phyloP scores from a whole-genome alignment of 352 stramenopile species.

The Pythium rhizo-oryzae region DNA sequence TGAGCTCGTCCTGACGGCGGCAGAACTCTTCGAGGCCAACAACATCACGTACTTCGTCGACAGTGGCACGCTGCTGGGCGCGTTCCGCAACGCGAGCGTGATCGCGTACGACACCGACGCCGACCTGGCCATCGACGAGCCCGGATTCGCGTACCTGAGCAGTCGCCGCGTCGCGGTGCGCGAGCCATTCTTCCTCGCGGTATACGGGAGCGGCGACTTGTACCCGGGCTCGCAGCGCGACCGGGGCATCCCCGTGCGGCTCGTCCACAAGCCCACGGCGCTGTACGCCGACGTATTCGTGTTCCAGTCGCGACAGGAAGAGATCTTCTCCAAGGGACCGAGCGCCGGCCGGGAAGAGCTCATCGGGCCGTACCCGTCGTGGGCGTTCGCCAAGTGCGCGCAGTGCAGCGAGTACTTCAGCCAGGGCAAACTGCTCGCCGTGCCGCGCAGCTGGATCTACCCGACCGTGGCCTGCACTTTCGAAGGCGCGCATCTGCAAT shows the following conservation, averaged over 20 bases:
- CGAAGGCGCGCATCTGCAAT: constrained; percentile 25
- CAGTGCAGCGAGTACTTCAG: constrained; percentile 3
- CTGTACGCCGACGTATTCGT: constrained; percentile 41
- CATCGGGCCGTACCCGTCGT: constrained; percentile 21
- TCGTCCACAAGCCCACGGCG: constrained; percentile 30
- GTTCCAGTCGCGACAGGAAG: constrained; percentile 23
- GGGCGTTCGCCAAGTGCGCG: constrained; percentile 8
- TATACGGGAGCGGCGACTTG: constrained; percentile 26
- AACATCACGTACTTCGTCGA: constrained; percentile 40
- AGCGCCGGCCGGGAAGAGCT: constrained; percentile 3
- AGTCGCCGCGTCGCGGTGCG: constrained; percentile 19
- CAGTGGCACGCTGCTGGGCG: constrained; percentile 37
- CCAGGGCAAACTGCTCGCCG: constrained; percentile 17
- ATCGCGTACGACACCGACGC: constrained; percentile 36
- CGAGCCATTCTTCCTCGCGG: constrained; percentile 24
- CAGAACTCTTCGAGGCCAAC: constrained; percentile 24
- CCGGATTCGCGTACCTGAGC: constrained; percentile 22
- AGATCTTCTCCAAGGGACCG: neutral
- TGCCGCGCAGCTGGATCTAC: constrained; percentile 35
- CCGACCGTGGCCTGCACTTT: constrained; percentile 32
- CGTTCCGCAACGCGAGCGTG: constrained; percentile 31
- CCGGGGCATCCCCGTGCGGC: constrained; percentile 25
- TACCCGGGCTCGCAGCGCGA: constrained; percentile 27
- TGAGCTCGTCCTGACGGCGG: constrained; percentile 27
- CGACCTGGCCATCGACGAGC: constrained; percentile 32